Evolutionary conservation across 139 green algal species (phyloP).

Genomic region (Coelastrella sp.): DNA sequence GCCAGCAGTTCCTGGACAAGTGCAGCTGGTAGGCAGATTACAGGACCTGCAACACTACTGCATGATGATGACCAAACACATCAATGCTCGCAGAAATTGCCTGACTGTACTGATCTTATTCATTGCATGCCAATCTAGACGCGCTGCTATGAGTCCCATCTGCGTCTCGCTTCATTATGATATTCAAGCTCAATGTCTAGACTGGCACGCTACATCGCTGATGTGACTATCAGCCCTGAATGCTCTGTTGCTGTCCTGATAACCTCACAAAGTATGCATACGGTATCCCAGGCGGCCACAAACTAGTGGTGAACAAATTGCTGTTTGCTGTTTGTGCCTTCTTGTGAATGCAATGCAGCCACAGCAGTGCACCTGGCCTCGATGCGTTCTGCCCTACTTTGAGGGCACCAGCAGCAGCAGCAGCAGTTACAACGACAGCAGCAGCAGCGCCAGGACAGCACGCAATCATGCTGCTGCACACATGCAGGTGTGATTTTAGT

Average conservation of each 20-base stretch:
- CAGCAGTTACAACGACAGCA: neutral
- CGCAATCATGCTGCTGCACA: neutral
- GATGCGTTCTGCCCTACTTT: conserved; percentile 35
- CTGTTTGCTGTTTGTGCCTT: neutral
- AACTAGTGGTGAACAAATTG: neutral
- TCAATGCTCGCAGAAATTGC: neutral
- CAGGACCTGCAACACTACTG: neutral
- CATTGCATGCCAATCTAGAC: too few species aligned
- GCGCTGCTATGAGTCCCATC: too few species aligned
- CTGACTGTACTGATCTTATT: neutral
- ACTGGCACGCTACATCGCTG: neutral
- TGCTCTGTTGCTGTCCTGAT: neutral
- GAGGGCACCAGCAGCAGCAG: conserved; percentile 14
- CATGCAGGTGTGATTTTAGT: neutral
- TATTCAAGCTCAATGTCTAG: neutral
- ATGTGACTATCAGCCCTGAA: neutral
- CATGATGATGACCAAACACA: neutral
- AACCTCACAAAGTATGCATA: neutral
- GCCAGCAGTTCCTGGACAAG: neutral
- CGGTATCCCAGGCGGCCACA: neutral
- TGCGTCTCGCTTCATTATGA: too few species aligned
- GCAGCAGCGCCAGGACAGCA: neutral
- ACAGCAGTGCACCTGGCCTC: conserved; percentile 35
- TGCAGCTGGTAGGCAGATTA: conserved; percentile 20
- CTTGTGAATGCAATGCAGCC: neutral